Percentiles rank a stretch among this genome's conserved stretches.
phyloP scores from a whole-genome alignment of 768 basidiomycete species.

The Mycena albidolilacea region DNA sequence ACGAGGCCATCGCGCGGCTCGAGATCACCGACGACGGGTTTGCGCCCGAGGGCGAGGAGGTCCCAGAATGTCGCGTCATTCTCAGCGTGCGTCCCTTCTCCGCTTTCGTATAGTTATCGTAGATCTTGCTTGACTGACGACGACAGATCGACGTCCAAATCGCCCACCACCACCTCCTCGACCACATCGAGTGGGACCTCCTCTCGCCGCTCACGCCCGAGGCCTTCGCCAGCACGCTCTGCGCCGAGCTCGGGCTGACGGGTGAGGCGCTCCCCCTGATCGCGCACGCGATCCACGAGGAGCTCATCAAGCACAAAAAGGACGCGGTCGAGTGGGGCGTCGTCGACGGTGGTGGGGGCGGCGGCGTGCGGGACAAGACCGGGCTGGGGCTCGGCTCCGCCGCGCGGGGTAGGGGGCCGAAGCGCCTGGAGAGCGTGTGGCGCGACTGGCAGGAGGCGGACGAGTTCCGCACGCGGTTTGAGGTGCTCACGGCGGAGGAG shows the following conservation, averaged over 20 bases:
- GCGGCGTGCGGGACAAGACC: conserved; percentile 83
- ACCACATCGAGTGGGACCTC: conserved; percentile 99
- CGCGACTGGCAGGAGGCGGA: conserved; percentile 94
- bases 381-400: conserved; percentile 83
- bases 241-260: conserved; percentile 87
- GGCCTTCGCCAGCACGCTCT: conserved; percentile 83
- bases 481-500: conserved; percentile 91
- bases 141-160: conserved; percentile 96
- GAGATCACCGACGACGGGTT: conserved; percentile 70
- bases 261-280: conserved; percentile 92
- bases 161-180: conserved; percentile 89
- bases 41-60: conserved; percentile 59
- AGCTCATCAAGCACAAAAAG: conserved; percentile 94
- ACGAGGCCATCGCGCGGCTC: conserved; percentile 85
- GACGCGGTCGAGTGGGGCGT: conserved; percentile 97
- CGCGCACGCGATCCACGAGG: conserved; percentile 95
- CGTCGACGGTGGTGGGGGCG: conserved; percentile 75
- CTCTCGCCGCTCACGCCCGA: conserved; percentile 93
- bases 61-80: conserved; percentile 86
- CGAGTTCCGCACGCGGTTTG: conserved; percentile 90
- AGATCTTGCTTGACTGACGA: background rate
- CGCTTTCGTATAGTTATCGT: background rate
- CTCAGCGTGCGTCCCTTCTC: conserved; percentile 71
- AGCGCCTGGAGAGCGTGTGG: conserved; percentile 90
- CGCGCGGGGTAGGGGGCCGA: conserved; percentile 84